A percentile compares a stretch with the other conserved stretches of the same genome.
phyloP scores from a whole-genome alignment of 352 stramenopile species.

The Phytophthora hibernalis region DNA sequence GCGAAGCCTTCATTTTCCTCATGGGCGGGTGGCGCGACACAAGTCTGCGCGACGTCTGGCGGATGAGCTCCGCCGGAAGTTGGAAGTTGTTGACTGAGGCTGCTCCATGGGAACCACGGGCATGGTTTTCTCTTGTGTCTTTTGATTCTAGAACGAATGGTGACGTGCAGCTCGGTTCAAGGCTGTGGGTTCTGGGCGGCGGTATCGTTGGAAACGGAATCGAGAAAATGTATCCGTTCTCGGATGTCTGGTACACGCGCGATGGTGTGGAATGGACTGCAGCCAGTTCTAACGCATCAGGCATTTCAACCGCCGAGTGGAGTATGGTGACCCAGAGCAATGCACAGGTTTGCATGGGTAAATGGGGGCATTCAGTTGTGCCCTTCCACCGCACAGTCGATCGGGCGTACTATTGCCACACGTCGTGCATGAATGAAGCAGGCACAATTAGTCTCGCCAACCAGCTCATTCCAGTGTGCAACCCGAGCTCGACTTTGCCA shows the following conservation, averaged over 20 bases:
- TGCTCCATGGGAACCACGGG: slow-evolving; percentile 70
- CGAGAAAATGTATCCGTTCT: slow-evolving; percentile 75
- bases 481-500: slow-evolving; percentile 40
- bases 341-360: slow-evolving; percentile 64
- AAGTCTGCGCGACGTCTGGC: slow-evolving; percentile 75
- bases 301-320: slow-evolving; percentile 79
- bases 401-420: slow-evolving; percentile 64
- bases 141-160: slow-evolving; percentile 74
- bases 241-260: slow-evolving; percentile 77
- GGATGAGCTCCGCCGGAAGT: slow-evolving; percentile 50
- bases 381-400: slow-evolving; percentile 57
- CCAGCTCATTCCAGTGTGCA: slow-evolving; percentile 73
- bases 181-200: slow-evolving; percentile 81
- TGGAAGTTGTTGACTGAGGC: slow-evolving; percentile 49
- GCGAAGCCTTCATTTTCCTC: slow-evolving; percentile 62
- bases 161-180: slow-evolving; percentile 65
- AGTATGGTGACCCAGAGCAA: slow-evolving; percentile 64
- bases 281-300: slow-evolving; percentile 70
- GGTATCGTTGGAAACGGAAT: slow-evolving; percentile 76
- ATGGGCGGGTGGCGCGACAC: slow-evolving; percentile 75
- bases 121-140: slow-evolving; percentile 80
- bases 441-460: slow-evolving; percentile 56
- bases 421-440: slow-evolving; percentile 53
- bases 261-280: slow-evolving; percentile 63
- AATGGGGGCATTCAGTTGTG: slow-evolving; percentile 77